A percentile compares a stretch with the other conserved stretches of the same genome.
Evolutionary conservation across 306 rosid species (phyloP).

Genomic region (Prunus salicina): DNA sequence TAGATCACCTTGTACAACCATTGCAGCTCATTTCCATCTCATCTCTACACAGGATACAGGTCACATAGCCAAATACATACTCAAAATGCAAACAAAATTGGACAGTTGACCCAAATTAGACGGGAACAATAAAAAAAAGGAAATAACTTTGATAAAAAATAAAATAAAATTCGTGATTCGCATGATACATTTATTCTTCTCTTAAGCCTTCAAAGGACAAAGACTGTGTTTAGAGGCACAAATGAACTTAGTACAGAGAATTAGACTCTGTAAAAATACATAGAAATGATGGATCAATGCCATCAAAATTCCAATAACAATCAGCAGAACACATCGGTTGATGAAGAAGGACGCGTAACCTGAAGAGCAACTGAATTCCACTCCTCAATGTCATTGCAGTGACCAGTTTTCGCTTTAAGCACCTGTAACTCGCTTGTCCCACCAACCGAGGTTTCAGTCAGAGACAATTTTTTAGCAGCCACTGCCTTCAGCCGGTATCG

Average conservation of each 20-base stretch:
- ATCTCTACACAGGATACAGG: neutral
- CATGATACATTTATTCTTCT: slow-evolving; percentile 24
- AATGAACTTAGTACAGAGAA: slow-evolving; percentile 24
- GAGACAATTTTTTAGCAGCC: slow-evolving; percentile 39
- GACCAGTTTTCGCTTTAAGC: slow-evolving; percentile 41
- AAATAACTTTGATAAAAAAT: neutral
- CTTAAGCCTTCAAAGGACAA: neutral
- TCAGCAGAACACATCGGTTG: slow-evolving; percentile 64
- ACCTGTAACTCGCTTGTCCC: slow-evolving; percentile 37
- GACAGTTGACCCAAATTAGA: neutral
- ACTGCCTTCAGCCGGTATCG: slow-evolving; percentile 60
- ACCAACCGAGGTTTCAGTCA: slow-evolving; percentile 35
- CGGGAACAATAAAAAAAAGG: neutral
- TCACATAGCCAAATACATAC: neutral
- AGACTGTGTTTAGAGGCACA: slow-evolving; percentile 23
- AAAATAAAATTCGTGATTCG: neutral
- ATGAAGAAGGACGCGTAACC: slow-evolving; percentile 49
- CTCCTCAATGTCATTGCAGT: slow-evolving; percentile 49
- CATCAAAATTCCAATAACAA: slow-evolving; percentile 13
- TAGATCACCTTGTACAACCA: neutral
- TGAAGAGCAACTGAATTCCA: slow-evolving; percentile 69
- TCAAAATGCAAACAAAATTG: neutral
- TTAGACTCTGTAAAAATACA: slow-evolving; percentile 17
- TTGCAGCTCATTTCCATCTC: neutral
- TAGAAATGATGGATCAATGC: slow-evolving; percentile 20